Conservation (phyloP, 2,329 filamentous ascomycete genomes). For the Cucurbitaria berberidis region DNA sequence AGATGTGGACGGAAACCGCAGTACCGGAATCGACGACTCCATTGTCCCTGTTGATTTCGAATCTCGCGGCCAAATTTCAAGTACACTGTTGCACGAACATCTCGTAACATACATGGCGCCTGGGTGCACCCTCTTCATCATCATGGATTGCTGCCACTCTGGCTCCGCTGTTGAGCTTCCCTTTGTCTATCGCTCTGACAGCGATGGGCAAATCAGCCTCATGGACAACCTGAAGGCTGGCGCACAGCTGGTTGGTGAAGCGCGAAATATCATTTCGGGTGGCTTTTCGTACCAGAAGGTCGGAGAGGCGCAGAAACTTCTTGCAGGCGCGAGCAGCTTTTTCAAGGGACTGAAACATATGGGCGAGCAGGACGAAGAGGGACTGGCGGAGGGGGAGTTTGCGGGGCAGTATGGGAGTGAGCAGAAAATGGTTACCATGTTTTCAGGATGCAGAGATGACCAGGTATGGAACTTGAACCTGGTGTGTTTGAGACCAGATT, state of each 20-base stretch:
- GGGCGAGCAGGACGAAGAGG: constrained; percentile 55
- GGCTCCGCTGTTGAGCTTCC: constrained; percentile 66
- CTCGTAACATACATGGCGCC: constrained; percentile 60
- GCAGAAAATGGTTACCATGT: constrained; percentile 59
- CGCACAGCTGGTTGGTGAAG: constrained; percentile 57
- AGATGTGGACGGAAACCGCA: constrained; percentile 51
- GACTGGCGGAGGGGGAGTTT: constrained; percentile 45
- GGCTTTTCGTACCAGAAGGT: constrained; percentile 59
- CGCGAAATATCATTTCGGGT: constrained; percentile 57
- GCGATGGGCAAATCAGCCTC: constrained; percentile 62
- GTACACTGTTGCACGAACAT: constrained; percentile 58
- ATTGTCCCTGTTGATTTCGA: constrained; percentile 63
- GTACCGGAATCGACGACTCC: constrained; percentile 54
- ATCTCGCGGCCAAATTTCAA: constrained; percentile 60
- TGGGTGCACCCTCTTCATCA: constrained; percentile 59
- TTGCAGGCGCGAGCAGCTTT: constrained; percentile 61
- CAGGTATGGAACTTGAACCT: constrained; percentile 34
- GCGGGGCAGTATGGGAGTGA: constrained; percentile 55
- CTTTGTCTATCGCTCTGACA: constrained; percentile 63
- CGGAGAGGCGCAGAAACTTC: constrained; percentile 58
- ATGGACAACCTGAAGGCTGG: constrained; percentile 63
- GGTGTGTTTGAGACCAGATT: background rate
- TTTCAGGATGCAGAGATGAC: constrained; percentile 58
- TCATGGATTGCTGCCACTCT: constrained; percentile 68
- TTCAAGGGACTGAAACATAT: constrained; percentile 60